Conservation (phyloP, 2,329 filamentous ascomycete species). For the Pyricularia pennisetigena region DNA sequence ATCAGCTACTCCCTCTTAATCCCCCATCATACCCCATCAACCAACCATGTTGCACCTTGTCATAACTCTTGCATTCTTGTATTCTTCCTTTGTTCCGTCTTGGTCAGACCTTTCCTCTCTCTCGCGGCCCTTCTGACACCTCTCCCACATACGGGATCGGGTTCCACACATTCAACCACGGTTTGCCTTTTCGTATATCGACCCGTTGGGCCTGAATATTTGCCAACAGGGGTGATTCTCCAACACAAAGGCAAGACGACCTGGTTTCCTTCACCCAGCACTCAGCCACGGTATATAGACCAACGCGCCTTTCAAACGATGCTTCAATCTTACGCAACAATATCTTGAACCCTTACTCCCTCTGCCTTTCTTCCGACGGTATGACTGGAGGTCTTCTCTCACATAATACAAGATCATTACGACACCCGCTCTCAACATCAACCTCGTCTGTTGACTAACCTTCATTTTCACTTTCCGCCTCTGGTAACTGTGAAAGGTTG, state of each 20-base stretch:
- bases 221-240: background rate
- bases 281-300: background rate
- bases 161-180: background rate
- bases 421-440: background rate
- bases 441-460: background rate
- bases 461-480: background rate
- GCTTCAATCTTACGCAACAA: background rate
- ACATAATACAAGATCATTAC: background rate
- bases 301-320: background rate
- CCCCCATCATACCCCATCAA: background rate
- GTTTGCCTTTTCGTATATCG: background rate
- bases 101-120: background rate
- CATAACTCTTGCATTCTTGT: background rate
- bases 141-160: background rate
- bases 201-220: background rate
- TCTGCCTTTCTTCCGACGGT: background rate
- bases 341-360: background rate
- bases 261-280: background rate
- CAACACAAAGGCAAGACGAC: background rate
- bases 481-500: background rate
- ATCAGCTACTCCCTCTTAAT: background rate
- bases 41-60: background rate
- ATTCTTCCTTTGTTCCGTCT: background rate
- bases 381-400: background rate
- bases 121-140: background rate